Percentiles rank a stretch among this genome's conserved stretches.
Evolutionary conservation across 441 rosid genomes (phyloP).

Genomic region (Lepidium campestre): DNA sequence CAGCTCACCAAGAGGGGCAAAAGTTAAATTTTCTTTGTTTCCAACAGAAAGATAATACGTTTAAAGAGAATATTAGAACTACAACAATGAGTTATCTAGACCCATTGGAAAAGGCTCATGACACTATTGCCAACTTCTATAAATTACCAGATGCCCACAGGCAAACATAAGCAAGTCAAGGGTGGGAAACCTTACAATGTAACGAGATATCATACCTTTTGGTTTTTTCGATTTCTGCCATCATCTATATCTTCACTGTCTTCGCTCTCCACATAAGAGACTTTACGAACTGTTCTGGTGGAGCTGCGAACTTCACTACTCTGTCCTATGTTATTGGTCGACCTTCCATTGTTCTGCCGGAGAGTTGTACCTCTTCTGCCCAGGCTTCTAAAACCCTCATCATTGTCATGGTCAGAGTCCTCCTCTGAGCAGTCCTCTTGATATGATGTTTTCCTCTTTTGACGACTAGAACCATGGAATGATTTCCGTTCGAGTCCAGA

Average conservation of each 20-base stretch:
- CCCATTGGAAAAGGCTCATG: not conserved
- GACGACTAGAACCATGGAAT: slow-evolving; percentile 42
- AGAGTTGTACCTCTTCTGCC: slow-evolving; percentile 59
- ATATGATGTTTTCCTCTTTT: slow-evolving; percentile 58
- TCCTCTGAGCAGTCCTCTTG: slow-evolving; percentile 76
- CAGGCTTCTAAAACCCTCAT: slow-evolving; percentile 57
- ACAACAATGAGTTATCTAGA: slow-evolving; percentile 1
- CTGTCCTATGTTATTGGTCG: slow-evolving; percentile 42
- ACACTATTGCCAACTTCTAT: not conserved
- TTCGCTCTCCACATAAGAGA: slow-evolving; percentile 98
- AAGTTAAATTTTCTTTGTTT: not conserved
- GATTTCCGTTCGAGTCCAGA: slow-evolving; percentile 48
- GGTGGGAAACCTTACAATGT: not conserved
- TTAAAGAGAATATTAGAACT: not conserved
- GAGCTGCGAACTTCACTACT: slow-evolving; percentile 87
- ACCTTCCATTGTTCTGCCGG: slow-evolving; percentile 60
- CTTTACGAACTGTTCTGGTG: slow-evolving; percentile 86
- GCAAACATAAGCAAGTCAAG: not conserved
- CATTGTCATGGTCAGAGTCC: slow-evolving; percentile 64
- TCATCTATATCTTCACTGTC: slow-evolving; percentile 96
- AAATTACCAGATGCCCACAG: not conserved
- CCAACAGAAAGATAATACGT: not conserved
- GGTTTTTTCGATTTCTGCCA: slow-evolving; percentile 60
- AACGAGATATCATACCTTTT: slow-evolving; percentile 51
- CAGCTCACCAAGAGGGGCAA: not conserved